Percentiles rank a stretch among this genome's conserved stretches.
phyloP scores from a whole-genome alignment of 1,284 basidiomycete species.

The Irpex rosettiformis region DNA sequence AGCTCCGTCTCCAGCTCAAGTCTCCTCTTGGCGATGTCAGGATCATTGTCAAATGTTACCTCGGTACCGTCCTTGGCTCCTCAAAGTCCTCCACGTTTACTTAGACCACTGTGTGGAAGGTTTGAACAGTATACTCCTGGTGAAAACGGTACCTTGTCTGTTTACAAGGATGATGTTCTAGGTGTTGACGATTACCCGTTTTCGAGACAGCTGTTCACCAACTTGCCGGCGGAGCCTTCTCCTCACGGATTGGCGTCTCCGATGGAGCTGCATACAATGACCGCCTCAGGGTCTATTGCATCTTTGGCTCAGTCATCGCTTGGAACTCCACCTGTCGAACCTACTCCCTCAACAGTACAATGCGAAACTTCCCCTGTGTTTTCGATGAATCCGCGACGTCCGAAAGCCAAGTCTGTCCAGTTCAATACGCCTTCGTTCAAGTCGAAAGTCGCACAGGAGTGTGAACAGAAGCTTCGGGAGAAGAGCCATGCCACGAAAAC shows the following conservation, averaged over 20 bases:
- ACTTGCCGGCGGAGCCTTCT: neutral
- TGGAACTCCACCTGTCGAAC: neutral
- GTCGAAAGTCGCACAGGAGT: neutral
- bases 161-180: neutral
- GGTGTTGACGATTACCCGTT: conserved; percentile 18
- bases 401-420: neutral
- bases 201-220: conserved; percentile 14
- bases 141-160: neutral
- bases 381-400: neutral
- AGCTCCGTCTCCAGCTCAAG: conserved; percentile 3
- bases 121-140: neutral
- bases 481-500: neutral
- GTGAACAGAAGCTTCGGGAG: neutral
- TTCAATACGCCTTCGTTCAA: neutral
- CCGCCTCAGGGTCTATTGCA: conserved; percentile 5
- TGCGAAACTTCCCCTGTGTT: neutral
- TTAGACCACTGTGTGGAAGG: neutral
- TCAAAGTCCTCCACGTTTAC: neutral
- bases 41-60: neutral
- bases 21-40: neutral
- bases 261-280: neutral
- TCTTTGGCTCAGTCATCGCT: conserved; percentile 8
- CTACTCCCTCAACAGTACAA: neutral
- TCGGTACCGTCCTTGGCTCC: neutral
- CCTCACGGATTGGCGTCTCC: neutral